phyloP scores from a whole-genome alignment of 495 filamentous ascomycete species.

The Hypoxylon fuscum region DNA sequence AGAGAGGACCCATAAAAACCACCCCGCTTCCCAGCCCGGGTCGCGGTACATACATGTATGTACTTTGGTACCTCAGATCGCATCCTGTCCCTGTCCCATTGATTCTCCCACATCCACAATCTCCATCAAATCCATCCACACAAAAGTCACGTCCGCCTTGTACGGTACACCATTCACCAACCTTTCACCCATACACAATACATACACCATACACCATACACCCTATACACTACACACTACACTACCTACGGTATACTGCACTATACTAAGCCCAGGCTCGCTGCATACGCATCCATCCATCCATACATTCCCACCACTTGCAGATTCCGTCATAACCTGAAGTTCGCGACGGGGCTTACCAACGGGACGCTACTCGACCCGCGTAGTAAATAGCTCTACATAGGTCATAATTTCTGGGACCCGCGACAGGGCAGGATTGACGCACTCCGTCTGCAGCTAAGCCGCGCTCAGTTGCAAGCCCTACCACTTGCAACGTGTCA shows the following conservation, averaged over 20 bases:
- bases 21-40: slow-evolving; percentile 23
- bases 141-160: slow-evolving; percentile 41
- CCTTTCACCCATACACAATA: slow-evolving; percentile 18
- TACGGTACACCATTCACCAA: slow-evolving; percentile 34
- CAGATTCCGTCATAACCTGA: slow-evolving; percentile 59
- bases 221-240: slow-evolving; percentile 12
- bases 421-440: slow-evolving; percentile 55
- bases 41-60: slow-evolving; percentile 2
- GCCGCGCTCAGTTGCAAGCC: slow-evolving; percentile 58
- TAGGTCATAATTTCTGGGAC: slow-evolving; percentile 49
- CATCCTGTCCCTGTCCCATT: slow-evolving; percentile 20
- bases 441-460: slow-evolving; percentile 58
- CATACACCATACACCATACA: slow-evolving; percentile 15
- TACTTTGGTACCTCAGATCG: slow-evolving; percentile 35
- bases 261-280: slow-evolving; percentile 34
- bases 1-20: slow-evolving; percentile 16
- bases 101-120: slow-evolving; percentile 32
- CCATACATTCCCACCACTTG: slow-evolving; percentile 44
- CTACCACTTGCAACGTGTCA: slow-evolving; percentile 64
- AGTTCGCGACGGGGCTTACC: slow-evolving; percentile 52
- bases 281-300: slow-evolving; percentile 38
- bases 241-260: slow-evolving; percentile 8
- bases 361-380: slow-evolving; percentile 39
- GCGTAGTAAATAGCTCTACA: slow-evolving; percentile 48
- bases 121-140: slow-evolving; percentile 36